phyloP scores from a whole-genome alignment of 2,329 filamentous ascomycete species.

The Aspergillus latus region DNA sequence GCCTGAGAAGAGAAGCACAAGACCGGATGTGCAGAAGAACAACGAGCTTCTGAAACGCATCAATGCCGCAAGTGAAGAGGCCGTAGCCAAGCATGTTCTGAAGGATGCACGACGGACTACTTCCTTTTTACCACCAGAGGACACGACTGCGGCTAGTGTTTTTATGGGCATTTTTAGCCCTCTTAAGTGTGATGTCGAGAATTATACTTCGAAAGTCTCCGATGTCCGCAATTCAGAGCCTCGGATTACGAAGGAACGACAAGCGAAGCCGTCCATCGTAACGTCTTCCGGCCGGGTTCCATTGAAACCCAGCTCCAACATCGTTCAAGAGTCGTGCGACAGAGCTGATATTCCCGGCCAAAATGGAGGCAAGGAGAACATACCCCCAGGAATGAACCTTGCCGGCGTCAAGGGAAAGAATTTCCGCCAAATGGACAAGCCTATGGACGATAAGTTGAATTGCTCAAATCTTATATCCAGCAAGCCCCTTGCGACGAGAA shows the following conservation, averaged over 20 bases:
- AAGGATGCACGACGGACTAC: conserved; percentile 39
- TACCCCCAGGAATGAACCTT: conserved; percentile 50
- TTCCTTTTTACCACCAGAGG: conserved; percentile 45
- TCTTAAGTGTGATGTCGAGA: conserved; percentile 28
- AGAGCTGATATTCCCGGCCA: conserved; percentile 52
- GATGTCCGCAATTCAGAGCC: conserved; percentile 36
- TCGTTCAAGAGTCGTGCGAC: conserved; percentile 43
- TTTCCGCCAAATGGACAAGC: conserved; percentile 12
- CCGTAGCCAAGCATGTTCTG: conserved; percentile 19
- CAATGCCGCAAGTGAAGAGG: conserved; percentile 9
- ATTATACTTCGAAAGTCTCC: conserved; percentile 17
- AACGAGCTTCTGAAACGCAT: conserved; percentile 19
- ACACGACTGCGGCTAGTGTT: conserved; percentile 42
- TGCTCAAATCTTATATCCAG: conserved; percentile 19
- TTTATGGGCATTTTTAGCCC: conserved; percentile 48
- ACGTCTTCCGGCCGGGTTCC: conserved; percentile 42
- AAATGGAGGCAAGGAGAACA: conserved; percentile 63
- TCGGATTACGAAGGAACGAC: conserved; percentile 35
- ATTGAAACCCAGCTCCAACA: conserved; percentile 45
- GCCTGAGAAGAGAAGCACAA: conserved; percentile 8
- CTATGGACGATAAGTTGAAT: conserved; percentile 21
- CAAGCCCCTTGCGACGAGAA: conserved; percentile 11
- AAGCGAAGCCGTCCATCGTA: conserved; percentile 25
- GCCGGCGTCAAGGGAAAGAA: conserved; percentile 22
- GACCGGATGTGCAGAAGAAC: conserved; percentile 17